Conservation (phyloP, 2,329 filamentous ascomycete species). For the Huntiella savannae region DNA sequence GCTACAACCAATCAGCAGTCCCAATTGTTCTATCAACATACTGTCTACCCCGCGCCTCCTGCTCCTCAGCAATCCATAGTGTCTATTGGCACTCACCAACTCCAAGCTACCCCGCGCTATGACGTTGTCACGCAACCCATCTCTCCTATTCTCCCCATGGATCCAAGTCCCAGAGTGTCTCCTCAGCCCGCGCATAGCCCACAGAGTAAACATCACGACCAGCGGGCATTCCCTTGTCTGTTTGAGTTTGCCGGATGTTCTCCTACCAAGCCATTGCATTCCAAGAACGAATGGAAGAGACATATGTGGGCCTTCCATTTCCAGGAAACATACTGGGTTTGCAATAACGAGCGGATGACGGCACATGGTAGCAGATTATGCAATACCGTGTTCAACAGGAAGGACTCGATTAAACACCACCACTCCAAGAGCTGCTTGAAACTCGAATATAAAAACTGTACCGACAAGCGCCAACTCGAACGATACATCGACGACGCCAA, state of each 20-base stretch:
- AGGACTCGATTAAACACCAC: constrained; percentile 30
- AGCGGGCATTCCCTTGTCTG: constrained; percentile 32
- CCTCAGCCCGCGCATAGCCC: background rate
- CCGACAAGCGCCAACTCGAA: constrained; percentile 33
- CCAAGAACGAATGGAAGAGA: constrained; percentile 92
- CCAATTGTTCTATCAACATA: too few relatives aligned
- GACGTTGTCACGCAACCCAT: too few relatives aligned
- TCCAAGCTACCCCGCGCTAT: too few relatives aligned
- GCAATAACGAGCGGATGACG: constrained; percentile 32
- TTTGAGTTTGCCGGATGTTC: constrained; percentile 60
- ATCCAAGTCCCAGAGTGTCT: too few relatives aligned
- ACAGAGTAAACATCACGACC: background rate
- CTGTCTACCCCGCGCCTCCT: too few relatives aligned
- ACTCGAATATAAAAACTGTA: background rate
- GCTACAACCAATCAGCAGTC: too few relatives aligned
- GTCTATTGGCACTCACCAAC: too few relatives aligned
- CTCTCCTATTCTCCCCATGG: too few relatives aligned
- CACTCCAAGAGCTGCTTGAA: background rate
- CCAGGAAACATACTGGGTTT: constrained; percentile 54
- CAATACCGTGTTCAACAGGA: constrained; percentile 62
- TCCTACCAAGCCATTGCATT: constrained; percentile 41
- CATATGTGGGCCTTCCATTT: constrained; percentile 71
- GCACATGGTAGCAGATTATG: background rate
- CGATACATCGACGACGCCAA: constrained; percentile 30
- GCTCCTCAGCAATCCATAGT: too few relatives aligned